phyloP scores from a whole-genome alignment of 306 rosid genomes.

The Cyamopsis tetragonoloba region DNA sequence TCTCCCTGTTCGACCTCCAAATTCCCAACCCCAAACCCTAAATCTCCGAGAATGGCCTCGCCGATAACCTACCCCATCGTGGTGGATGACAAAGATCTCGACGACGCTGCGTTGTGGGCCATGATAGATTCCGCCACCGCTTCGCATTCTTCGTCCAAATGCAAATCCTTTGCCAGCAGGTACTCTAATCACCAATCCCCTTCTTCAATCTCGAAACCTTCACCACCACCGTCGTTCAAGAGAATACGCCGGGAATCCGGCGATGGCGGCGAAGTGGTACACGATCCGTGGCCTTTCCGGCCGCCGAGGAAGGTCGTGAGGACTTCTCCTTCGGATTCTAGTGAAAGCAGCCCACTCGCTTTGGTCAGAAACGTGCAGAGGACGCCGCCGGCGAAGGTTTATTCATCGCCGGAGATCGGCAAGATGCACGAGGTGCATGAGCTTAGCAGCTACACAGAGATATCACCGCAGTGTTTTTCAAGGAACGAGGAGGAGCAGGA shows the following conservation, averaged over 20 bases:
- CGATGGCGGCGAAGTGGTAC: slow-evolving; percentile 48
- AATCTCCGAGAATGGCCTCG: slow-evolving; percentile 38
- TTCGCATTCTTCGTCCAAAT: slow-evolving; percentile 50
- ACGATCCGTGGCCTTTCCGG: slow-evolving; percentile 61
- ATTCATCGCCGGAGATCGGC: slow-evolving; percentile 52
- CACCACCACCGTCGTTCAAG: slow-evolving; percentile 34
- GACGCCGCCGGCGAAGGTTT: slow-evolving; percentile 37
- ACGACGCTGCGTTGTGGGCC: slow-evolving; percentile 89
- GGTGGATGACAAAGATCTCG: slow-evolving; percentile 77
- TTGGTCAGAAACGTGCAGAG: slow-evolving; percentile 47
- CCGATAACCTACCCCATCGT: slow-evolving; percentile 39
- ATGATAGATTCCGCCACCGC: slow-evolving; percentile 85
- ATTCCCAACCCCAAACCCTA: slow-evolving; percentile 10
- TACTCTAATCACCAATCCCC: slow-evolving; percentile 25
- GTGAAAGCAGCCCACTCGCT: slow-evolving; percentile 56
- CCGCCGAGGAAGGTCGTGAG: slow-evolving; percentile 65
- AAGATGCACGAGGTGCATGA: slow-evolving; percentile 20
- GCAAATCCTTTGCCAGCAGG: slow-evolving; percentile 45
- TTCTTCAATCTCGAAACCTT: slow-evolving; percentile 40
- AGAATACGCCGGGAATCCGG: slow-evolving; percentile 22
- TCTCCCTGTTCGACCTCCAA: background rate
- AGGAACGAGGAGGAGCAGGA: slow-evolving; percentile 41
- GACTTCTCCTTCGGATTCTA: slow-evolving; percentile 29
- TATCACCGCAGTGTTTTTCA: slow-evolving; percentile 35
- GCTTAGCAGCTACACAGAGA: slow-evolving; percentile 38